Base-by-base conservation (phyloP, 1,284 basidiomycete genomes). In the Rhodotorula sp. region DNA sequence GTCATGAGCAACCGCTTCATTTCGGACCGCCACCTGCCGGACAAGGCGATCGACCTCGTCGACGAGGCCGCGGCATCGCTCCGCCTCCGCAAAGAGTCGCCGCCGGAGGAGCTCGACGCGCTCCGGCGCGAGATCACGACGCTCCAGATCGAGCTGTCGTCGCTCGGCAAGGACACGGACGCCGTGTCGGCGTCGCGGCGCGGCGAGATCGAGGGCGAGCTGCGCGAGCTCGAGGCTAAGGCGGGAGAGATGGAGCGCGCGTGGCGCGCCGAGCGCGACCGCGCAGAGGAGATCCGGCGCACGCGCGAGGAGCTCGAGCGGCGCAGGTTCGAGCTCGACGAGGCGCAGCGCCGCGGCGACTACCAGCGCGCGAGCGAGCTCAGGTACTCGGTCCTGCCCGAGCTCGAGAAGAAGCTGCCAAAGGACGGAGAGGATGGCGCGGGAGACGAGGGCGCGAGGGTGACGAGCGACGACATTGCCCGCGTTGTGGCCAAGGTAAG, bases 1-100 rank as follows among this genome's bases (percentile, higher is more conserved):
- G 91, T 91, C 3, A 88, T 92, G 7, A 92, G 66, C 4, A 87
- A 91, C 55, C 87, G 92, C 13, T 95, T 94, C 80, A 88, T 96
- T 74, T 88, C 91, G 0, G 91, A 93, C 79, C 87, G 93, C 1
- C 92, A 87, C 81, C 85, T 95, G 2, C 93, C 93, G 0, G 93
- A 96, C 84, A 94, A 93, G 80, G 62, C 62, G 13, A 80, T 79
- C 66, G 91, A 93, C 81, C 85, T 96, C 4, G 87, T 97, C 4
- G 94, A 97, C 80, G 93, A 96, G 81, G 92, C 93, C 2, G 91
- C 91, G 10, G 91, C 91, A 10, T 84, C 92, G 0, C 84, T 97
- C n/a, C 88, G 93, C 3, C 87, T 97, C 7, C 90, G 93, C 2
- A 93, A 95, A 78, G 95, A 74, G 80, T 90, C 88, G 55, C 93